Evolutionary conservation across 176 grass and related monocot genomes (phyloP), one percentile per base, ranked within the genome.

Genomic region (Zoysia pacifica): DNA sequence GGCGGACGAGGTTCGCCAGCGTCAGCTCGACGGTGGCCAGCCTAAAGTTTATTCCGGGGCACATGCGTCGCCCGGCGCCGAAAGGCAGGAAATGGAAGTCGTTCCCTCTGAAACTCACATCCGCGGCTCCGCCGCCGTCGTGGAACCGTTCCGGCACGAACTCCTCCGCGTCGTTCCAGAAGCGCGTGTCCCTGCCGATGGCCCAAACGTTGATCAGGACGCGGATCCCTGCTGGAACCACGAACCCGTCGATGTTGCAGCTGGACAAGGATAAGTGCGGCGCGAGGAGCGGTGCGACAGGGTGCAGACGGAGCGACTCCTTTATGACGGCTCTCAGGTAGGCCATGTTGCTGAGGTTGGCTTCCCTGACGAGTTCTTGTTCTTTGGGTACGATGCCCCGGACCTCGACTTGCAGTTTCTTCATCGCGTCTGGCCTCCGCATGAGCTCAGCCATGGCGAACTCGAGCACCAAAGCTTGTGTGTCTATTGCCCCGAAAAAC

Each of bases 251-350:
- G 58, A 92, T 28, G 73, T 2, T 38, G 83, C 82, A 83, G 13
- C 47, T 16, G 0, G 72, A 40, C 69, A 79, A 51, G 20, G 78
- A 88, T 6, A 82, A 43, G 8, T 79, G 85, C 8, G 89, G 89
- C 39, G 37, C 76, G 1, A 91, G 69, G 37, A 87, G 85, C 20
- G 89, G 85, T 4, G 55, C 11, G 19, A 74, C 65, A 0, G 72
- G 13, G 58, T 74, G 85, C 0, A 91, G 68, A 11, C 86, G 81
- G 18, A 91, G 67, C 7, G 81, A 69, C 79, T 91, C 89, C 47
- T 91, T 91, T 6, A 91, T 73, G 1, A 89, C 74, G 2, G 74
- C 68, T 40, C 55, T 79, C 19, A 88, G 39, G 81, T 82, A 92
- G 11, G 38, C 4, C 59, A 86, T 49, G 16, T 12, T 19, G 16